Conservation (phyloP, 495 filamentous ascomycete species). For the Annulohypoxylon nitens region DNA sequence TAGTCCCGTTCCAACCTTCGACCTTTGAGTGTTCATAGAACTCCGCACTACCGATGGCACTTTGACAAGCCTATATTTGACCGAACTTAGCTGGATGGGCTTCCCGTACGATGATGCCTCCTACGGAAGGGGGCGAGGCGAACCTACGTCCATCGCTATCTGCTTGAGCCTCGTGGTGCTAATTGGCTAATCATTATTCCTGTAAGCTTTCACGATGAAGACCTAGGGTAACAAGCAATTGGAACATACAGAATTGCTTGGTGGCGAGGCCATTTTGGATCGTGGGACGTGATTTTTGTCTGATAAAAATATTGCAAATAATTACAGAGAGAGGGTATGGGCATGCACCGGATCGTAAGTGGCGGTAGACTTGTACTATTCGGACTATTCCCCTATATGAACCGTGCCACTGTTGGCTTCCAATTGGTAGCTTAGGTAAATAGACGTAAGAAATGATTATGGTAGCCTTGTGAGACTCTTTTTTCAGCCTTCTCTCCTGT, state of each 20-base stretch:
- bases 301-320: background rate
- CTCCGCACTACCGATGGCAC: slow-evolving; percentile 74
- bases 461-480: slow-evolving; percentile 38
- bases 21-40: slow-evolving; percentile 87
- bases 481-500: slow-evolving; percentile 44
- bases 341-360: background rate
- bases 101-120: slow-evolving; percentile 9
- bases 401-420: background rate
- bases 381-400: slow-evolving; percentile 5
- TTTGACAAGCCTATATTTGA: slow-evolving; percentile 79
- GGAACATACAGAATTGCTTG: slow-evolving; percentile 50
- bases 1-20: slow-evolving; percentile 85
- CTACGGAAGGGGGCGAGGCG: slow-evolving; percentile 24
- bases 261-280: slow-evolving; percentile 50
- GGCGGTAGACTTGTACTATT: slow-evolving; percentile 1
- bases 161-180: slow-evolving; percentile 80
- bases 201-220: slow-evolving; percentile 28
- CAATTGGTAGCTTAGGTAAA: slow-evolving; percentile 23
- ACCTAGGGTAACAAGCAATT: background rate
- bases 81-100: slow-evolving; percentile 37
- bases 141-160: slow-evolving; percentile 83
- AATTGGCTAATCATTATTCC: slow-evolving; percentile 71
- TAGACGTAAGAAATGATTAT: slow-evolving; percentile 8
- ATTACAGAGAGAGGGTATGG: background rate
- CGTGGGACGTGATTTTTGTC: slow-evolving; percentile 1